These are phyloP conservation scores for Bertia moriformis DNA, from an alignment of 2,329 filamentous ascomycete species.

Conservation along the genomic window DNA sequence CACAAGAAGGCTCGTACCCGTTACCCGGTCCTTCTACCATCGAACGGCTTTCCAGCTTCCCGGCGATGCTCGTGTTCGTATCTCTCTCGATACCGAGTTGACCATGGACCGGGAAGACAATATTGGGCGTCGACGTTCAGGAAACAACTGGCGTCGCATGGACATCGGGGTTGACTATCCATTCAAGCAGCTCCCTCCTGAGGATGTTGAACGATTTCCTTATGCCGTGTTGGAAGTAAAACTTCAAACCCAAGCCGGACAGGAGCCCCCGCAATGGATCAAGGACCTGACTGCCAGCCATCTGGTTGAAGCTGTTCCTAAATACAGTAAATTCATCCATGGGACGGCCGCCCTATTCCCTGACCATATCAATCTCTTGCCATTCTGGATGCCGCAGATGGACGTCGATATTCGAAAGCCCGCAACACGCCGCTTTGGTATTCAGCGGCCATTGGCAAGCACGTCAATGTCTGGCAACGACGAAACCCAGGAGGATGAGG, in stretches of 20 bases:
- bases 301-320: constrained; percentile 94
- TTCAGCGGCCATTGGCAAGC: constrained; percentile 65
- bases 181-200: constrained; percentile 72
- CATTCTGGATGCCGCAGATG: constrained; percentile 99
- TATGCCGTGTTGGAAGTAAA: constrained; percentile 96
- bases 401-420: constrained; percentile 93
- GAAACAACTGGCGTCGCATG: constrained; percentile 89
- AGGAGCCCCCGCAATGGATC: constrained; percentile 93
- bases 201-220: constrained; percentile 81
- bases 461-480: constrained; percentile 66
- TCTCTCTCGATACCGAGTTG: constrained; percentile 90
- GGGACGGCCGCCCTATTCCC: constrained; percentile 81
- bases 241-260: constrained; percentile 86
- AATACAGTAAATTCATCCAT: constrained; percentile 98
- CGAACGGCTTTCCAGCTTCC: constrained; percentile 95
- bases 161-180: constrained; percentile 95
- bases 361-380: constrained; percentile 71
- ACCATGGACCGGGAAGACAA: constrained; percentile 95
- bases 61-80: constrained; percentile 86
- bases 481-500: constrained; percentile 58
- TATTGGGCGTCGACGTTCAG: constrained; percentile 57
- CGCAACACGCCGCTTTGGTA: constrained; percentile 74
- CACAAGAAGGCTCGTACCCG: constrained; percentile 72
- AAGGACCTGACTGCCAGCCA: constrained; percentile 84
- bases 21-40: constrained; percentile 94